Evolutionary conservation across 2,329 filamentous ascomycete genomes (phyloP).

Genomic region (Stemphylium vesicarium): DNA sequence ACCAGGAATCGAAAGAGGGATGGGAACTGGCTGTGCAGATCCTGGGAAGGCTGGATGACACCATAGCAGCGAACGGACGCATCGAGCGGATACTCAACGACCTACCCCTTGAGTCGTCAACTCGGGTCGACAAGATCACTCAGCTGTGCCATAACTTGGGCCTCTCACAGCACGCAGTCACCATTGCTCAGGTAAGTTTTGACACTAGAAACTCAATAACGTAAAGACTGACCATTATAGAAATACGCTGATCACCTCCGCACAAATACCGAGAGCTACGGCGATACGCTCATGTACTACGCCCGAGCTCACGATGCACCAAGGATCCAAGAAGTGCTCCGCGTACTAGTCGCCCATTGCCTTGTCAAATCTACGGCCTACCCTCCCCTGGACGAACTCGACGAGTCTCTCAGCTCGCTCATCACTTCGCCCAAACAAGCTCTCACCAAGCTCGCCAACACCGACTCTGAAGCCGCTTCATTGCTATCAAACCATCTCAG

Average conservation of each 20-base stretch:
- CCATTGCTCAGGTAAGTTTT: slow-evolving; percentile 76
- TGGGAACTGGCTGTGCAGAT: slow-evolving; percentile 91
- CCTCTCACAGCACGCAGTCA: slow-evolving; percentile 78
- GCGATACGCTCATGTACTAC: slow-evolving; percentile 88
- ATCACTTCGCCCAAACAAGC: slow-evolving; percentile 74
- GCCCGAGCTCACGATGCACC: slow-evolving; percentile 78
- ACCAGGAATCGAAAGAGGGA: slow-evolving; percentile 62
- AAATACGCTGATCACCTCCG: slow-evolving; percentile 82
- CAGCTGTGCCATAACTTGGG: slow-evolving; percentile 77
- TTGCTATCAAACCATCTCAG: slow-evolving; percentile 85
- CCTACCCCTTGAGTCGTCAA: slow-evolving; percentile 73
- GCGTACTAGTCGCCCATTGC: slow-evolving; percentile 85
- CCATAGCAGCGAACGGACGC: slow-evolving; percentile 71
- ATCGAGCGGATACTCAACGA: slow-evolving; percentile 76
- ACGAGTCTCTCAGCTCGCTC: slow-evolving; percentile 72
- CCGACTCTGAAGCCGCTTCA: slow-evolving; percentile 81
- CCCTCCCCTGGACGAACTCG: slow-evolving; percentile 73
- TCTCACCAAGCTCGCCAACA: slow-evolving; percentile 72
- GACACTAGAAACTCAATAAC: background rate
- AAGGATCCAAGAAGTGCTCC: slow-evolving; percentile 84
- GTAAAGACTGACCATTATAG: slow-evolving; percentile 54
- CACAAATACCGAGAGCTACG: slow-evolving; percentile 76
- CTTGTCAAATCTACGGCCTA: slow-evolving; percentile 84
- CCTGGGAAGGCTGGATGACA: slow-evolving; percentile 79
- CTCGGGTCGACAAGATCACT: slow-evolving; percentile 82